A percentile compares a stretch with the other conserved stretches of the same genome.
These are phyloP conservation scores for Diutina mesorugosa DNA, from an alignment of 1,139 yeast species.

Conservation along the genomic window DNA sequence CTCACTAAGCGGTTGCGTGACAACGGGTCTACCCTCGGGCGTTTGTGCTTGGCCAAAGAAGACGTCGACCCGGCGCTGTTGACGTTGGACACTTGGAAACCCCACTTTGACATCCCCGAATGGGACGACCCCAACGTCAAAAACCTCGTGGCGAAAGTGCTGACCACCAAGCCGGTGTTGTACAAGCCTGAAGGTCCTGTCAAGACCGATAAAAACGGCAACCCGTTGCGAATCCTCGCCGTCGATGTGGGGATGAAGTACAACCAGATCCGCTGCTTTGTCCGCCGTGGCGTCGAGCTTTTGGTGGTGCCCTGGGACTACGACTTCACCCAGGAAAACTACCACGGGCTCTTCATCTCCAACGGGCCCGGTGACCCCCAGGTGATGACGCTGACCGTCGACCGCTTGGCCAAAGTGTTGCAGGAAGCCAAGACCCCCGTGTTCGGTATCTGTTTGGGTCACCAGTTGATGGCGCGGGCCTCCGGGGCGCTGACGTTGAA, in stretches of 20 bases:
- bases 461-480: constrained; percentile 93
- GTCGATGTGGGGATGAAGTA: constrained; percentile 97
- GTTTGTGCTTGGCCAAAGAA: constrained; percentile 41
- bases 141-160: constrained; percentile 87
- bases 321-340: constrained; percentile 64
- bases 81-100: constrained; percentile 37
- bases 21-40: constrained; percentile 86
- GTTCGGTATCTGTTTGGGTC: constrained; percentile 98
- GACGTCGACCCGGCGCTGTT: constrained; percentile 17
- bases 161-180: constrained; percentile 59
- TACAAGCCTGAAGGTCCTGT: constrained; percentile 53
- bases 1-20: constrained; percentile 88
- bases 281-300: constrained; percentile 90
- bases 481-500: constrained; percentile 87
- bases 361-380: constrained; percentile 99
- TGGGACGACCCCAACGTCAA: constrained; percentile 90
- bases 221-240: constrained; percentile 71
- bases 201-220: constrained; percentile 50
- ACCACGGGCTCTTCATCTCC: constrained; percentile 91
- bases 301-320: constrained; percentile 95
- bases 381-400: constrained; percentile 56
- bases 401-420: constrained; percentile 43
- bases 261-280: constrained; percentile 95
- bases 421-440: constrained; percentile 60
- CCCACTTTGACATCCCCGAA: constrained; percentile 61